phyloP scores from a whole-genome alignment of 345 rosid species.

The Citrus maxima region DNA sequence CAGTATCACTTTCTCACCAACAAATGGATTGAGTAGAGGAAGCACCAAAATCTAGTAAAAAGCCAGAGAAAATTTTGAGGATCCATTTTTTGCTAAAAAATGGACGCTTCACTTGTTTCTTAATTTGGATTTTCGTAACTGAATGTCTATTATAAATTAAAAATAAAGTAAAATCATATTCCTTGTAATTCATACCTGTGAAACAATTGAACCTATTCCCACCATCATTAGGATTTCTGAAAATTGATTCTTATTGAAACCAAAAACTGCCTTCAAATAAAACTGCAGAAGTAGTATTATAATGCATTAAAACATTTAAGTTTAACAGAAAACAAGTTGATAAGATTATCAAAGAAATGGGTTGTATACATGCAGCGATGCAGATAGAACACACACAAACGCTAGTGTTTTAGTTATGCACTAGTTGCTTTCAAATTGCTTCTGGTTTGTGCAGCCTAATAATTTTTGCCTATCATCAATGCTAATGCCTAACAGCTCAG shows the following conservation, averaged over 20 bases:
- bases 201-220: constrained; percentile 42
- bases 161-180: neutral
- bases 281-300: constrained; percentile 19
- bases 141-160: neutral
- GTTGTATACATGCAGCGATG: neutral
- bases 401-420: neutral
- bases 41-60: constrained; percentile 42
- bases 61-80: neutral
- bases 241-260: constrained; percentile 45
- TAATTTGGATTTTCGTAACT: neutral
- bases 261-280: constrained; percentile 44
- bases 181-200: constrained; percentile 31
- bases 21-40: constrained; percentile 42
- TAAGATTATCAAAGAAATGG: neutral
- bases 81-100: neutral
- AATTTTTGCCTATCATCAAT: neutral
- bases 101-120: neutral
- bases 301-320: neutral
- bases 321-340: neutral
- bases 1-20: constrained; percentile 47
- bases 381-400: neutral
- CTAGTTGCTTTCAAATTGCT: neutral
- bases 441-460: neutral
- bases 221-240: constrained; percentile 51
- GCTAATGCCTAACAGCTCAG: neutral